Base-by-base conservation (phyloP, 768 basidiomycete genomes). In the Grammothele lineata region DNA sequence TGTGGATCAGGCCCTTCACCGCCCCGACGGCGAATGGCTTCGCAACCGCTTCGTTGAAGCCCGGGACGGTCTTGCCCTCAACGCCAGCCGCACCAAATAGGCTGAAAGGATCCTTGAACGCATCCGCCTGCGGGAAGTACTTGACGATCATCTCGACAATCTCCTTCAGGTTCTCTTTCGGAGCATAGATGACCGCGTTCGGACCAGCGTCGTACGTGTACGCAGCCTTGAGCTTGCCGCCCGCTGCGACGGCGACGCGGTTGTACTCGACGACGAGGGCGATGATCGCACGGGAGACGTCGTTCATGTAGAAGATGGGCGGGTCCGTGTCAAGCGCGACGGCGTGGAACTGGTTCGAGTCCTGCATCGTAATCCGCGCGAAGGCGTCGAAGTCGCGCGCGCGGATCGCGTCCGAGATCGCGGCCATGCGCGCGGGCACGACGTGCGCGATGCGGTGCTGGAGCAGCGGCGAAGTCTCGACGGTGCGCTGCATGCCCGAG, bases 171-270 rank as follows among this genome's bases (percentile, higher is more conserved):
- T 94, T 81, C 59, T 81, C 75, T 55, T 84, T 74, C 4, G 79
- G 77, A 0, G 92, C 80, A 68, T 98, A 99, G 60, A 99, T 92
- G 63, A 99, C 96, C 2, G 94, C 94, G 68, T 99, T 99, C 12
- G 96, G 96, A 25, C 96, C 96, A 0, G 96, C 96, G 60, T 99
- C 96, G 62, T 87, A 98, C n/a, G 96, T 99, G 69, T 99, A 99
- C 34, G 95, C 96, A 0, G 93, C 96, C 60, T 88, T 83, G 65
- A 81, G 71, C 43, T 79, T 77, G 2, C 73, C 71, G 37, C 66
- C 78, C 63, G 50, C 68, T 47, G 71, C 82, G 27, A 85, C 67
- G 1, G 81, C 73, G 18, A 89, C 73, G 17, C 94, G 81, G 70
- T 99, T 99, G 72, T 92, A 83, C 69, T 98, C 96, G 34, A 87